These are phyloP conservation scores for Beauveria rudraprayagi DNA, from an alignment of 2,329 filamentous ascomycete species.

Conservation along the genomic window DNA sequence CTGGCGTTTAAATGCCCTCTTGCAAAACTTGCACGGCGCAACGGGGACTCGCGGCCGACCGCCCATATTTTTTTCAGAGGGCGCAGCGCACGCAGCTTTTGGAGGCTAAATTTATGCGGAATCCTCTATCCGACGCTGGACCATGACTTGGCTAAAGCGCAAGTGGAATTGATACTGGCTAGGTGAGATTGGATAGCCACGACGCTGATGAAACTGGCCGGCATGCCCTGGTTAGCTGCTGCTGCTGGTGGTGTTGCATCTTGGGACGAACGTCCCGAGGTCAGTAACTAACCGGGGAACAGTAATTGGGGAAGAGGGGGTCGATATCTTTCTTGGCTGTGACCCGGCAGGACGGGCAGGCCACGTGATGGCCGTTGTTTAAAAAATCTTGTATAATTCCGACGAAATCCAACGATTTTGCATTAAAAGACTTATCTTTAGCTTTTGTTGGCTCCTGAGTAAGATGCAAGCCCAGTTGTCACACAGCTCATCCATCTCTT, in stretches of 20 bases:
- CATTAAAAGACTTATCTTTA: too few relatives aligned
- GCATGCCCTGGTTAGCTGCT: not conserved
- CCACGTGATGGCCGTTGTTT: not conserved
- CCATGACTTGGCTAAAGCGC: not conserved
- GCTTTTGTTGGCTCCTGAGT: too few relatives aligned
- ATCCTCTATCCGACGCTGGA: not conserved
- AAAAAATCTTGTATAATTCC: not conserved
- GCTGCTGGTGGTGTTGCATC: not conserved
- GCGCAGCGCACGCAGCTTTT: not conserved
- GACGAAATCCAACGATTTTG: not conserved
- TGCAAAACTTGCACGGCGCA: conserved; percentile 23
- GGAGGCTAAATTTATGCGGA: not conserved
- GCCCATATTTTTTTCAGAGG: conserved; percentile 2
- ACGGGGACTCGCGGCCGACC: conserved; percentile 13
- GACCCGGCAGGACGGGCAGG: not conserved
- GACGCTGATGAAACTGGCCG: too few relatives aligned
- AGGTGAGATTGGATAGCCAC: not conserved
- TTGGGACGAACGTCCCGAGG: not conserved
- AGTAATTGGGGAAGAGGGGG: not conserved
- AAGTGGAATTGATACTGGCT: not conserved
- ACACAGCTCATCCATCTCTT: too few relatives aligned
- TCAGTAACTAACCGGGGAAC: not conserved
- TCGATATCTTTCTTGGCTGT: not conserved
- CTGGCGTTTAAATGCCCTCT: conserved; percentile 23
- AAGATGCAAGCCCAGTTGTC: too few relatives aligned